Conservation (phyloP, 352 stramenopile genomes). For the Globisporangium spiculum region DNA sequence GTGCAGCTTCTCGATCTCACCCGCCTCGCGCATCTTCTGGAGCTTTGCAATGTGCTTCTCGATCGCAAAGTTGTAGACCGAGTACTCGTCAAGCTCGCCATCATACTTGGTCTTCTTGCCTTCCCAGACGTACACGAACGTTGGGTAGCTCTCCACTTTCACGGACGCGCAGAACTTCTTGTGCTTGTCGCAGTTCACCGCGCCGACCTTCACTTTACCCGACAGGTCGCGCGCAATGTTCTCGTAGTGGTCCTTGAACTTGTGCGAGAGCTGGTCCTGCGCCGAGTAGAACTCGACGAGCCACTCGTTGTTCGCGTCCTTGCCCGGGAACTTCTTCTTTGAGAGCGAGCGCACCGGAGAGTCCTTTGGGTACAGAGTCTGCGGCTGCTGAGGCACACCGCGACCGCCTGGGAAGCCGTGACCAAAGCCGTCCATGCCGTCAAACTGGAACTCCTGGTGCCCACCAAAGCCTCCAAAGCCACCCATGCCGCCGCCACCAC, state of each 20-base stretch:
- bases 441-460: constrained; percentile 76
- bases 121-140: constrained; percentile 74
- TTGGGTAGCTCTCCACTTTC: constrained; percentile 35
- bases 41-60: constrained; percentile 75
- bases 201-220: constrained; percentile 72
- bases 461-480: constrained; percentile 32
- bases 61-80: constrained; percentile 83
- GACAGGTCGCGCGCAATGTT: constrained; percentile 64
- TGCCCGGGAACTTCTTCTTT: constrained; percentile 71
- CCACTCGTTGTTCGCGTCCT: constrained; percentile 75
- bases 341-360: constrained; percentile 58
- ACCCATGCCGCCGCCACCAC: constrained; percentile 20
- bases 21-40: constrained; percentile 57
- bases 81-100: constrained; percentile 73
- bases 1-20: constrained; percentile 73
- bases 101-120: constrained; percentile 46
- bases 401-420: constrained; percentile 25
- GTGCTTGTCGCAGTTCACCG: constrained; percentile 77
- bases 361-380: constrained; percentile 57
- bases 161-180: constrained; percentile 45
- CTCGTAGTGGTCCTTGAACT: constrained; percentile 64
- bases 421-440: constrained; percentile 77
- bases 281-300: constrained; percentile 77
- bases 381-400: constrained; percentile 22
- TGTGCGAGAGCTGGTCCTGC: constrained; percentile 42